Evolutionary conservation across 2,329 filamentous ascomycete genomes (phyloP), one percentile per base, ranked within the genome.

Genomic region (Coniella lustricola): DNA sequence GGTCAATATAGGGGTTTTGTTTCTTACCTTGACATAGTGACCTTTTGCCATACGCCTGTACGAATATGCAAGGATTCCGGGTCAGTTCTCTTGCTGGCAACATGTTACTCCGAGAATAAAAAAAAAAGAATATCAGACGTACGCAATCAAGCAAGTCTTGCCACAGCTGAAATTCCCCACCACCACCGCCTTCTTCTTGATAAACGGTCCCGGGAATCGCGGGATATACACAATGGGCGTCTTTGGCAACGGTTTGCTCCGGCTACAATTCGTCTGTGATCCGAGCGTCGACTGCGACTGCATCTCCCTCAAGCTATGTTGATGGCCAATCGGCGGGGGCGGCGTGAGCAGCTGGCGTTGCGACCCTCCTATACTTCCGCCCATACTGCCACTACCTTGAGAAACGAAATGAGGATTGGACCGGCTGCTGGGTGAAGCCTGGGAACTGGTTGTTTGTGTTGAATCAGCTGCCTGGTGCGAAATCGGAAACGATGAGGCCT

Each of bases 161-260:
- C 51, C 51, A 18, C 51, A 53, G 44, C 51, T 53, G 22, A 53
- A 48, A 21, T 50, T 53, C 20, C 51, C 51, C 9, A 53, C 51
- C 13, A 53, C 51, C 7, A 50, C 51, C n/a, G 43, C 51, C 34
- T 53, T 53, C 51, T 50, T 53, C 20, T 46, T 29, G 21, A 38
- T 41, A 9, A 53, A 50, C 1, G 47, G 51, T 3, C 51, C 51
- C 3, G 48, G 44, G 31, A 47, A 53, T 3, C 31, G 21, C 9
- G 51, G 48, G 20, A 53, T 46, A 31, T 47, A 53, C 7, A 50
- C 44, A 12, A 53, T 34, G 4, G 51, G 51, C 25, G 48, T 38
- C 18, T 44, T 39, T n/a, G 51, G 51, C 22, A 53, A 32, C 18
- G 51, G 51, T 16, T 53, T 53, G n/a, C 42, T 39, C 20, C 37